Evolutionary conservation across 352 stramenopile species (phyloP), one percentile per base, ranked within the genome.

Genomic region (Thalassiosira sp.): DNA sequence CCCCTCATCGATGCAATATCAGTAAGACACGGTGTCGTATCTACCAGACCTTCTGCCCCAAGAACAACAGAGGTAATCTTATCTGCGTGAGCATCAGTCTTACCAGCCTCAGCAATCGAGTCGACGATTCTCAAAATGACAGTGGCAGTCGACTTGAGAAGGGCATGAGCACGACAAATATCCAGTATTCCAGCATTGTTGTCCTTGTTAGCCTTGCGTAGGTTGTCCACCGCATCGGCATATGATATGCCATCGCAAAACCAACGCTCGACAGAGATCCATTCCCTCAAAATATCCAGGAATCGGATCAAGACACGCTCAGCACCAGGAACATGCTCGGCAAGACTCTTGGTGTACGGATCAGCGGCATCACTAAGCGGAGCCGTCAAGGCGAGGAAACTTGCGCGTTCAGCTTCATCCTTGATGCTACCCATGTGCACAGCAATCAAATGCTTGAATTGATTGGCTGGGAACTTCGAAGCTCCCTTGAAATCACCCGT

Each of bases 171-270:
- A 35, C 95, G 93, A 51, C 94, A 96, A 35, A 97, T 95, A 28
- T 93, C 80, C 45, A 96, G 95, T 2, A 98, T 90, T 40, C 82
- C 84, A 35, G 73, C 73, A 51, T 96, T 72, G 58, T 98, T 90
- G 54, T 91, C 87, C 48, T 94, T 92, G 85, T 98, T 93, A 48
- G 95, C 85, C 84, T 97, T 96, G 53, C 96, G 93, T 60, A 98
- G 82, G 46, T 87, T 88, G 25, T 93, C 87, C 15, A 94, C 72
- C 42, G 88, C 86, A 81, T 95, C 91, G 10, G 89, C 85, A 68
- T 93, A 94, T 0, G 86, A 91, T 24, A 79, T 64, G 3, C 81
- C 83, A 69, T 93, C 86, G 62, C 79, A 91, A 69, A 94, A 95
- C 73, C 85, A 93, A 20, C 88, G 63, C 62, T 95, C 91, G 3